These are phyloP conservation scores for Coniella vitis DNA, from an alignment of 2,329 filamentous ascomycete genomes.

Conservation along the genomic window DNA sequence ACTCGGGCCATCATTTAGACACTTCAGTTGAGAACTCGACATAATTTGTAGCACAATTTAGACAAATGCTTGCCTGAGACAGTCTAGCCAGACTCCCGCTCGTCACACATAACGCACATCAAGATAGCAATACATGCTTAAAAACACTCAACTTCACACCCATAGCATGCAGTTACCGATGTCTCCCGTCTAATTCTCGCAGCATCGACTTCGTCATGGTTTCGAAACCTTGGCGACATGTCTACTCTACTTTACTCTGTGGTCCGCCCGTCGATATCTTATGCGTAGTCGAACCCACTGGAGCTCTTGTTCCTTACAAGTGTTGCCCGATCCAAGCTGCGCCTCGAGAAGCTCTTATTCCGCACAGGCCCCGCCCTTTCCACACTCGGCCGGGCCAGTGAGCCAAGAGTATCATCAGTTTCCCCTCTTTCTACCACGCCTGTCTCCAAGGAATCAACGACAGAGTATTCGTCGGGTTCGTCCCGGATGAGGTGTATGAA, in stretches of 20 bases:
- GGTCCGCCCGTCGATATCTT: too few species aligned
- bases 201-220: too few species aligned
- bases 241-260: too few species aligned
- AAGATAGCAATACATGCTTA: too few species aligned
- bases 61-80: too few species aligned
- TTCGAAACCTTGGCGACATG: too few species aligned
- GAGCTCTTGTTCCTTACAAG: conserved; percentile 44
- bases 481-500: conserved; percentile 64
- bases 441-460: conserved; percentile 32
- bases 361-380: conserved; percentile 29
- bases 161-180: too few species aligned
- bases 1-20: too few species aligned
- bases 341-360: conserved; percentile 19
- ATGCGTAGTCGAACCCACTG: conserved; percentile 40
- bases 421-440: conserved; percentile 31
- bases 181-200: too few species aligned
- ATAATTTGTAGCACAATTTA: too few species aligned
- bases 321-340: conserved; percentile 38
- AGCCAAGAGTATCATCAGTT: conserved; percentile 14
- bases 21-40: too few species aligned
- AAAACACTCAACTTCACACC: too few species aligned
- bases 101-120: background rate
- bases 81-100: background rate
- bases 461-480: conserved; percentile 33
- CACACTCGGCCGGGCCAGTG: conserved; percentile 33